phyloP scores from a whole-genome alignment of 2,329 filamentous ascomycete genomes.

The Bertia moriformis region DNA sequence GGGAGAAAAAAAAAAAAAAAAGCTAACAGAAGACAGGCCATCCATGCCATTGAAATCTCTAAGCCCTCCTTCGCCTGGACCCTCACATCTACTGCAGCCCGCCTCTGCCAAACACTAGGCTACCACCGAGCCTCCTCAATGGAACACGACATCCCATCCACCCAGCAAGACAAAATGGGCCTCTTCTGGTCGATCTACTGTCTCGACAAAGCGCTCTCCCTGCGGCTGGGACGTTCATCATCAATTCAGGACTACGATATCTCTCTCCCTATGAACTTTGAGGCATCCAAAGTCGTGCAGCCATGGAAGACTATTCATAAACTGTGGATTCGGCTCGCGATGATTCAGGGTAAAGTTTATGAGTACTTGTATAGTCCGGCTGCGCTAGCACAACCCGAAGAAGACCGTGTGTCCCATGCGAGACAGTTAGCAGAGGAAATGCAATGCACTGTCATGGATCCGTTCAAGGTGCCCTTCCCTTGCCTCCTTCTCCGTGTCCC shows the following conservation, averaged over 20 bases:
- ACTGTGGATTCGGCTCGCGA: conserved; percentile 38
- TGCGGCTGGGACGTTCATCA: conserved; percentile 42
- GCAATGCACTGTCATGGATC: conserved; percentile 18
- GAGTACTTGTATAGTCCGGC: conserved; percentile 38
- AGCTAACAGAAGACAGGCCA: conserved; percentile 31
- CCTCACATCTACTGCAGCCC: conserved; percentile 40
- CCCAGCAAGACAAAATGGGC: conserved; percentile 15
- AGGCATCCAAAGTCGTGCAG: conserved; percentile 15
- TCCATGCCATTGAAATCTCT: conserved; percentile 47
- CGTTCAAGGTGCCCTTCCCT: conserved; percentile 17
- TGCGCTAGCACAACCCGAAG: conserved; percentile 22
- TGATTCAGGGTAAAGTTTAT: conserved; percentile 44
- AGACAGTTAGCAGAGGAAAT: conserved; percentile 21
- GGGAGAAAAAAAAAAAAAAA: no score
- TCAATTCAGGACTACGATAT: conserved; percentile 46
- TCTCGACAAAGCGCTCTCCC: conserved; percentile 39
- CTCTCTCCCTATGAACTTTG: conserved; percentile 25
- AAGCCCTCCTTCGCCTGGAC: conserved; percentile 51
- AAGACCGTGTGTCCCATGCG: conserved; percentile 23
- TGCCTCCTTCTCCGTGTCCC: no score
- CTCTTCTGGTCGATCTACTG: conserved; percentile 46
- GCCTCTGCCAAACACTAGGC: conserved; percentile 46
- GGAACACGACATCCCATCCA: conserved; percentile 13
- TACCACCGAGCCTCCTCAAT: conserved; percentile 33
- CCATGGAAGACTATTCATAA: conserved; percentile 31